A percentile compares a stretch with the other conserved stretches of the same genome.
These are phyloP conservation scores for Ceratocystis destructans DNA, from an alignment of 2,329 filamentous ascomycete species.

Conservation along the genomic window DNA sequence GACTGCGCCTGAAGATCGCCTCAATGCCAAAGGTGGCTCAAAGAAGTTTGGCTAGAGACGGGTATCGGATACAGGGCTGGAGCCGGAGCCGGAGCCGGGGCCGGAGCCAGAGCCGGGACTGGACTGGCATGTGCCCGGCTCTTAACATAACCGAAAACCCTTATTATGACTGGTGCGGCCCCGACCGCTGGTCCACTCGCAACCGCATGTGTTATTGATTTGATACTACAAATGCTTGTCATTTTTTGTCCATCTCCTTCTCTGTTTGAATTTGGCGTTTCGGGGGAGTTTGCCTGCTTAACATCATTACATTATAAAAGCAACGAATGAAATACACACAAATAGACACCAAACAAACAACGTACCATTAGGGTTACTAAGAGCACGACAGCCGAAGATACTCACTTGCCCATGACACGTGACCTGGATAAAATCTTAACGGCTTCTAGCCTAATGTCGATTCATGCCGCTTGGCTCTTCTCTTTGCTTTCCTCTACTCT, in stretches of 20 bases:
- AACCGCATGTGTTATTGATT: background rate
- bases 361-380: too few species aligned
- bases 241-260: background rate
- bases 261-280: slow-evolving; percentile 11
- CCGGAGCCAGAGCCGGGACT: background rate
- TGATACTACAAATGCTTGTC: too few species aligned
- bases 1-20: slow-evolving; percentile 25
- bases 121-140: too few species aligned
- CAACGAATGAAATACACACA: background rate
- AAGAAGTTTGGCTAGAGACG: slow-evolving; percentile 40
- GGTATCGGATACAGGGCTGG: background rate
- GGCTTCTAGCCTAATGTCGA: too few species aligned
- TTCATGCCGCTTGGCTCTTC: too few species aligned
- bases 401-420: too few species aligned
- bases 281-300: background rate
- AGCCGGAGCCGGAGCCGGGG: background rate
- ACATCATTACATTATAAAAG: background rate
- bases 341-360: background rate
- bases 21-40: slow-evolving; percentile 33
- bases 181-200: too few species aligned
- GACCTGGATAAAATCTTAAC: too few species aligned
- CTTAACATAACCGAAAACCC: too few species aligned
- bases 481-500: too few species aligned
- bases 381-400: too few species aligned
- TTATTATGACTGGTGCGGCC: too few species aligned